Base-by-base conservation (phyloP, 1,284 basidiomycete species). In the Papiliotrema laurentii region DNA sequence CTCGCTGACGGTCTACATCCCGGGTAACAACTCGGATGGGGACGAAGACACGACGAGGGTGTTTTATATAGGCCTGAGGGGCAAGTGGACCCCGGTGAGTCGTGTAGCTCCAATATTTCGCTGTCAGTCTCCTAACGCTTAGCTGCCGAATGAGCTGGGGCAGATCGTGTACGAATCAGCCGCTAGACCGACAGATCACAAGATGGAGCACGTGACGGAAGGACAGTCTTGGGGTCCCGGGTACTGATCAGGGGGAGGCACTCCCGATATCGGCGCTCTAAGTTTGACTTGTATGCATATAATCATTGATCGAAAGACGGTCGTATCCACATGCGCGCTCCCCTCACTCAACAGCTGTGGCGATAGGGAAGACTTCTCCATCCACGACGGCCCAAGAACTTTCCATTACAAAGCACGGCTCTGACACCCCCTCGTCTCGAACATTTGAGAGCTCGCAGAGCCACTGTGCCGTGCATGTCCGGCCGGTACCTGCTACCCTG, bases 91-190 rank as follows among this genome's bases (percentile, higher is more conserved):
- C 24, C 58, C 69, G 34, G 72, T 73, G 51, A 59, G 71, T 63
- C 14, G 4, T 9, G 4, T 14, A 26, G 38, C 34, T 35, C 25
- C 30, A 21, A 26, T 13, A 18, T 11, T 28, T 47, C 26, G 11
- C 22, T 25, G 30, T 4, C 13, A 39, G 7, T 43, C 19, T 21
- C 11, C 47, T 22, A 22, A 36, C 18, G 30, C 27, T 18, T 49
- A 74, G 71, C 51, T 74, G 9, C 70, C 73, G 0, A 58, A 58
- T 49, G 50, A 64, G 52, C 68, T 69, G n/a, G 61, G 68, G 36
- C 60, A 66, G 16, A 73, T 74, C 45, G 49, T 74, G 16, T 74
- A 74, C 46, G 73, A 74, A 54, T 61, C 64, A 2, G 66, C 69
- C 10, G 71, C 72, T 14, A 64, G 70, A 38, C 71, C 71, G 10